phyloP scores from a whole-genome alignment of 768 basidiomycete genomes.

The Rhodotorula kratochvilovae region DNA sequence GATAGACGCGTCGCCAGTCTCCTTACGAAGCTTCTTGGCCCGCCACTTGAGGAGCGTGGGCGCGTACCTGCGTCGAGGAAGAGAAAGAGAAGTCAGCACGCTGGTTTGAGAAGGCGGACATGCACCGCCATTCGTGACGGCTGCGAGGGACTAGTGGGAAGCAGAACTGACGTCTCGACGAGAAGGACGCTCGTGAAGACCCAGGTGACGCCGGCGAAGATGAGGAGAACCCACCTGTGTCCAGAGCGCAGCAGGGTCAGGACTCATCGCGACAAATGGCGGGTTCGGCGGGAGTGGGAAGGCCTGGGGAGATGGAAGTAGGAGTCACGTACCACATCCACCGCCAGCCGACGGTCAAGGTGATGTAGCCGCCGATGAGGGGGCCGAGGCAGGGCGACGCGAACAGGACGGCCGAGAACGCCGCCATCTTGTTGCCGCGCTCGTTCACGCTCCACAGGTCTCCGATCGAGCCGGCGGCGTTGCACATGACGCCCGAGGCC shows the following conservation, averaged over 20 bases:
- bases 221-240: neutral
- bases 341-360: slow-evolving; percentile 56
- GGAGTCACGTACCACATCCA: slow-evolving; percentile 54
- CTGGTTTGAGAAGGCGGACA: neutral
- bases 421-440: slow-evolving; percentile 45
- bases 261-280: no score
- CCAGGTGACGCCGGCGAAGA: slow-evolving; percentile 39
- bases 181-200: slow-evolving; percentile 49
- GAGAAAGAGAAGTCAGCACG: neutral
- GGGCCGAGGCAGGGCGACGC: slow-evolving; percentile 54
- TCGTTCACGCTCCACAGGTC: slow-evolving; percentile 42
- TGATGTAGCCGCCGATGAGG: slow-evolving; percentile 59
- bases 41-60: slow-evolving; percentile 58
- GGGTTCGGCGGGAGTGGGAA: no score
- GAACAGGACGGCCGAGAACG: slow-evolving; percentile 43
- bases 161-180: slow-evolving; percentile 55
- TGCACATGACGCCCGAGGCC: neutral
- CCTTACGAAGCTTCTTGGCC: slow-evolving; percentile 54
- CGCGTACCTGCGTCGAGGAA: slow-evolving; percentile 49
- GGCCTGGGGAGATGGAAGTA: slow-evolving; percentile 61
- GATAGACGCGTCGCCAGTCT: slow-evolving; percentile 43
- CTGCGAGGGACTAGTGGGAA: no score
- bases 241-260: slow-evolving; percentile 52
- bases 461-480: neutral
- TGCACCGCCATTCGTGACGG: no score